Conservation (phyloP, 2,329 filamentous ascomycete genomes). For the Seiridium cupressi region DNA sequence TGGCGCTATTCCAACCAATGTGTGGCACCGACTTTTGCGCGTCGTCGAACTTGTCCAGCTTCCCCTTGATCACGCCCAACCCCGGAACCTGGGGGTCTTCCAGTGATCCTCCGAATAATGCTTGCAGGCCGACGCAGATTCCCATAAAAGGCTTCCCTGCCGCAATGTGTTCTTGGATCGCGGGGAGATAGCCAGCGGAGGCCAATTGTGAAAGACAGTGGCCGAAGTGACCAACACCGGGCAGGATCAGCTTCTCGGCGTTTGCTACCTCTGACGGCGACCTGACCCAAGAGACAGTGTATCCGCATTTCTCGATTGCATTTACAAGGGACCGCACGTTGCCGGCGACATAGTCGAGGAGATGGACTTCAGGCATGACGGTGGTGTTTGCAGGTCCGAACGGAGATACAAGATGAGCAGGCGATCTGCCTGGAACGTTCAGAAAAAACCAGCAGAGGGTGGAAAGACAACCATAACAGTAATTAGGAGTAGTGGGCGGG, state of each 20-base stretch:
- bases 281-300: constrained; percentile 87
- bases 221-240: constrained; percentile 95
- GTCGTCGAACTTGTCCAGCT: constrained; percentile 75
- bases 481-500: too few species aligned
- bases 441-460: not conserved
- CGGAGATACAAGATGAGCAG: not conserved
- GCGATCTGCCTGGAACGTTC: not conserved
- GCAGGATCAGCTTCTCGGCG: constrained; percentile 93
- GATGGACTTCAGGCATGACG: constrained; percentile 73
- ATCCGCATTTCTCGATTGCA: constrained; percentile 94
- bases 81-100: constrained; percentile 74
- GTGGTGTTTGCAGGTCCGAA: not conserved
- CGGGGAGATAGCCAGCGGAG: constrained; percentile 78
- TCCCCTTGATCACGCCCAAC: constrained; percentile 70
- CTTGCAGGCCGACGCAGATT: constrained; percentile 93
- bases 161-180: constrained; percentile 78
- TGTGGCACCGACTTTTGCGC: constrained; percentile 88
- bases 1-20: constrained; percentile 97
- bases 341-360: constrained; percentile 88
- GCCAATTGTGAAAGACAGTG: constrained; percentile 88
- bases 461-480: too few species aligned
- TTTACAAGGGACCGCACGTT: constrained; percentile 96
- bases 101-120: constrained; percentile 80
- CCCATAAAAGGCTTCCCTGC: constrained; percentile 97
- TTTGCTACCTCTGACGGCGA: constrained; percentile 79